Evolutionary conservation across 306 rosid genomes (phyloP), one percentile per base, ranked within the genome.

Genomic region (Cicer yamashitae): DNA sequence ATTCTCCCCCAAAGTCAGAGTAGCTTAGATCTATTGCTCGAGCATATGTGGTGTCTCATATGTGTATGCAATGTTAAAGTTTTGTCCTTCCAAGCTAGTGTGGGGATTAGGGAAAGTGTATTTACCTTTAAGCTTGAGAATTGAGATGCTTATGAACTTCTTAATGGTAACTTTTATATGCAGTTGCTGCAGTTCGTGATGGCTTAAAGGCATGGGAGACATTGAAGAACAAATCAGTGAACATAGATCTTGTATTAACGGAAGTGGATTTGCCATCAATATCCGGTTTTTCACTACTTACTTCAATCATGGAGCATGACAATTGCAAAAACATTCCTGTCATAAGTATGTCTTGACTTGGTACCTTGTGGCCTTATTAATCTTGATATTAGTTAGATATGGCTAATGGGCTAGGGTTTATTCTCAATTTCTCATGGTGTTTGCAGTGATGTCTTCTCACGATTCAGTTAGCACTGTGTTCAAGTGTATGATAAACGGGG

Each of bases 131-230:
- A 41, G 41, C 15, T 25, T 25, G 37, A 30, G 37, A 30, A 4
- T 15, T 12, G 14, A 43, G 17, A 39, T 41, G 44, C 51, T 60
- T 65, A 37, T 61, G 71, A 77, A 37, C 51, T 47, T 39, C 46
- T 38, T 61, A 45, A 51, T 61, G 54, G 20, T 52, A 5, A 46
- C 48, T 58, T 67, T 68, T 51, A 41, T 70, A 65, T 50, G 81
- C 89, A 92, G 98, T 92, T 73, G 81, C 79, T 47, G 88, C 96
- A 7, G 94, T 88, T 74, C 6, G 88, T 57, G 96, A 92, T 77
- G 96, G 92, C 79, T 48, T 92, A 61, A 82, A 77, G 71, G 98
- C 98, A 25, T 92, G 98, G 94, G 98, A 92, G 82, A 86, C 85
- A n/a, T 62, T 92, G 67, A 86, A 86, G 85, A 77, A 66, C 70